Evolutionary conservation across 352 stramenopile genomes (phyloP), one percentile per base, ranked within the genome.

Genomic region (Blastocystis hominis): DNA sequence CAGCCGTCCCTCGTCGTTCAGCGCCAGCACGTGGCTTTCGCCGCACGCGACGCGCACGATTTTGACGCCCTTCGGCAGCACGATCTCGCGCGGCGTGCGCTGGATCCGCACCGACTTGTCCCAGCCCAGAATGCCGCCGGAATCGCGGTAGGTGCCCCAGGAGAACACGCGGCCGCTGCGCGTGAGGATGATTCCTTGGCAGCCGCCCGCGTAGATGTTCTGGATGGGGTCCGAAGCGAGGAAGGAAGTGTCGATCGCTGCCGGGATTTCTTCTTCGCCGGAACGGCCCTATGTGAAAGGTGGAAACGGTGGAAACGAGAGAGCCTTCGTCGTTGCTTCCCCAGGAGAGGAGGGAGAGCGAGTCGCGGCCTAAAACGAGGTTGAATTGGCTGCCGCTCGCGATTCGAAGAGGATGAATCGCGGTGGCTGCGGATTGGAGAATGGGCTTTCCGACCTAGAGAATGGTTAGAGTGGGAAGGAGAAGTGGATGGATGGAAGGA

Each of bases 91-190:
- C 36, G 70, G 70, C 47, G 13, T 80, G 9, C 3, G 17, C 54
- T 80, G 70, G 30, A 64, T 80, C 70, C 63, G 38, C 47, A 80
- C 70, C 4, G n/a, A n/a, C n/a, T 30, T 50, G 2, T 10, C 40
- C 70, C 70, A 80, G 54, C 70, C 70, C 4, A 80, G 34, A 44
- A 80, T 62, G 2, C 70, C 70, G 38, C 63, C 42, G 70, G 44
- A 64, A 47, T 80, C 70, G 46, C 70, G 70, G n/a, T 80, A 80
- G n/a, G 70, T 80, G 20, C 70, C 70, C 70, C 70, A 80, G 36
- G 38, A 80, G 36, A 44, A 63, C 70, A 80, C 70, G 0, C n/a
- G 6, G 34, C 70, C 70, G n/a, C n/a, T 17, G 20, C 15, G 3
- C 54, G 70, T 80, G 17, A 59, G 53, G 17, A 80, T 38, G 5